Evolutionary conservation across 345 rosid species (phyloP), one percentile per base, ranked within the genome.

Genomic region (Populus pruinosa): DNA sequence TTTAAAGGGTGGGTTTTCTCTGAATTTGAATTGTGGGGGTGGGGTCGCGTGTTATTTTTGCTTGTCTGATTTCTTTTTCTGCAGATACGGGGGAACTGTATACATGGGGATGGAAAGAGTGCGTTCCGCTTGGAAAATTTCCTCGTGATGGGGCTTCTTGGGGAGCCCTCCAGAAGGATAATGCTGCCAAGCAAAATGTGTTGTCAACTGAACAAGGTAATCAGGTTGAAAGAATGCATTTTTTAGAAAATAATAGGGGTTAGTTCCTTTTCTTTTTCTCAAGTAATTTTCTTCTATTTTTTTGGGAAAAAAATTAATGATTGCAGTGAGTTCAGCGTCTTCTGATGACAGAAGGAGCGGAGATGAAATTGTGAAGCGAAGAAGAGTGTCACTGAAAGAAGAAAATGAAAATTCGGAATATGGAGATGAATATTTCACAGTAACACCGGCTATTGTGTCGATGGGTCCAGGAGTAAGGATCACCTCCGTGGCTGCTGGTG

Each of bases 91-190:
- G 93, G 65, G 98, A 91, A 79, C 84, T 84, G 18, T 92, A 88
- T 80, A 84, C 97, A 21, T 94, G 97, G 98, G 98, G 97, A n/a
- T 94, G 98, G 98, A 94, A 88, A 77, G 97, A 94, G 75, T 92
- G 98, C 73, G 88, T 92, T 49, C 98, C 96, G 63, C 87, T 86
- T 7, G 82, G 83, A 56, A 88, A 88, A 74, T 33, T 78, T 23
- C 43, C 76, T 4, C 76, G 69, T 27, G 88, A 87, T 81, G 55
- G 70, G 50, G 78, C 82, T 78, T 55, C 71, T 8, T 85, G 77
- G 16, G 90, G 87, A 70, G 75, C 79, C 76, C 50, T 81, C n/a
- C 84, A 70, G 20, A 90, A 87, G 80, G 90, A 90, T 61, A 50
- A 38, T 65, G 29, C 62, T 69, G 85, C 79, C 16, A 90, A 87